These are phyloP conservation scores for Penicillium sp. DNA, from an alignment of 2,329 filamentous ascomycete genomes.

Conservation along the genomic window DNA sequence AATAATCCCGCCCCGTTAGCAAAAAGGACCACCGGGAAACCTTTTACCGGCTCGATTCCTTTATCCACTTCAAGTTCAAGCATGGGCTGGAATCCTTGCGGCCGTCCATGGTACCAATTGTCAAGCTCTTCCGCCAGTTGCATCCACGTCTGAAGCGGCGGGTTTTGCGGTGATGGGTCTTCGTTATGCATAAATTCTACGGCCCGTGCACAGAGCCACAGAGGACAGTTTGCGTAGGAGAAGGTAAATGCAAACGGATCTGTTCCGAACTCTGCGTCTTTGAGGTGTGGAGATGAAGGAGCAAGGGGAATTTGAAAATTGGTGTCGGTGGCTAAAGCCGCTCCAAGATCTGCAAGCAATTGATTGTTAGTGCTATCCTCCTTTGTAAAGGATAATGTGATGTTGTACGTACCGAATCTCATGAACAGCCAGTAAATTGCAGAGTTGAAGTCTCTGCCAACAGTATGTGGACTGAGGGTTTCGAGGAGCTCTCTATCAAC, in stretches of 20 bases:
- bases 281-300: constrained; percentile 11
- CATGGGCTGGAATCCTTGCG: constrained; percentile 30
- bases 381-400: not conserved
- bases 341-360: constrained; percentile 22
- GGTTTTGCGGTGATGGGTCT: constrained; percentile 8
- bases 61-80: constrained; percentile 38
- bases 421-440: constrained; percentile 31
- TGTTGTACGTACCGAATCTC: constrained; percentile 26
- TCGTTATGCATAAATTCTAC: constrained; percentile 19
- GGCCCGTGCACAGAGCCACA: constrained; percentile 29
- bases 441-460: constrained; percentile 20
- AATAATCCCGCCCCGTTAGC: constrained; percentile 46
- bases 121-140: constrained; percentile 26
- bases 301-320: constrained; percentile 19
- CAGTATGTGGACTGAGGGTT: constrained; percentile 13
- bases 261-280: constrained; percentile 3
- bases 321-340: constrained; percentile 24
- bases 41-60: constrained; percentile 13
- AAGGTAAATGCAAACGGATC: constrained; percentile 21
- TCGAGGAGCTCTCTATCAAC: constrained; percentile 10
- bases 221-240: constrained; percentile 23
- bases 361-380: not conserved
- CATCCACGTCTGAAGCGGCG: constrained; percentile 21
- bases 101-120: constrained; percentile 30
- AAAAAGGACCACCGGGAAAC: constrained; percentile 46